These are phyloP conservation scores for Cercophora newfieldiana DNA, from an alignment of 495 filamentous ascomycete genomes.

Conservation along the genomic window DNA sequence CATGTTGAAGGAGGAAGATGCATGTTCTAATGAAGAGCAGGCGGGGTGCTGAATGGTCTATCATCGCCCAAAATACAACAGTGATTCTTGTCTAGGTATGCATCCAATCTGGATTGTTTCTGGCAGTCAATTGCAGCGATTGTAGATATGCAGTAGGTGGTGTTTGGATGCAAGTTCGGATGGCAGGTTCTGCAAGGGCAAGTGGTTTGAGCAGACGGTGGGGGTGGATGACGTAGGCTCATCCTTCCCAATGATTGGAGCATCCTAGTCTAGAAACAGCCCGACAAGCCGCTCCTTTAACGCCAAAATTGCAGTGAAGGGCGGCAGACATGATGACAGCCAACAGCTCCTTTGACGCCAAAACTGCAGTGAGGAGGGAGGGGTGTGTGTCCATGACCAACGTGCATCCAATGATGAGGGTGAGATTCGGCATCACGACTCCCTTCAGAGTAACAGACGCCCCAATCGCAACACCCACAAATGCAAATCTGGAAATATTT, in stretches of 20 bases:
- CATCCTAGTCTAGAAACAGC: not conserved
- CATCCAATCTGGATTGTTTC: not conserved
- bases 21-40: slow-evolving; percentile 49
- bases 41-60: slow-evolving; percentile 35
- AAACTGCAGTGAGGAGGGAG: too few species aligned
- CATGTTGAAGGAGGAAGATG: slow-evolving; percentile 53
- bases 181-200: slow-evolving; percentile 1
- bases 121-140: not conserved
- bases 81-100: not conserved
- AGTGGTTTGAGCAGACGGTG: not conserved
- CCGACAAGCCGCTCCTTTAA: too few species aligned
- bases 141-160: not conserved
- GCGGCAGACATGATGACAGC: too few species aligned
- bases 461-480: too few species aligned
- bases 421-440: too few species aligned
- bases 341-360: too few species aligned
- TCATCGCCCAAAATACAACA: slow-evolving; percentile 23
- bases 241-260: not conserved
- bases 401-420: too few species aligned
- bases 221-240: not conserved
- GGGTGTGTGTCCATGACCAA: too few species aligned
- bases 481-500: too few species aligned
- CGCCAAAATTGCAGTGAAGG: too few species aligned
- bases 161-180: not conserved
- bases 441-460: too few species aligned